Evolutionary conservation across 2,329 filamentous ascomycete genomes (phyloP), one percentile per base, ranked within the genome.

Genomic region (Fusarium sp.): DNA sequence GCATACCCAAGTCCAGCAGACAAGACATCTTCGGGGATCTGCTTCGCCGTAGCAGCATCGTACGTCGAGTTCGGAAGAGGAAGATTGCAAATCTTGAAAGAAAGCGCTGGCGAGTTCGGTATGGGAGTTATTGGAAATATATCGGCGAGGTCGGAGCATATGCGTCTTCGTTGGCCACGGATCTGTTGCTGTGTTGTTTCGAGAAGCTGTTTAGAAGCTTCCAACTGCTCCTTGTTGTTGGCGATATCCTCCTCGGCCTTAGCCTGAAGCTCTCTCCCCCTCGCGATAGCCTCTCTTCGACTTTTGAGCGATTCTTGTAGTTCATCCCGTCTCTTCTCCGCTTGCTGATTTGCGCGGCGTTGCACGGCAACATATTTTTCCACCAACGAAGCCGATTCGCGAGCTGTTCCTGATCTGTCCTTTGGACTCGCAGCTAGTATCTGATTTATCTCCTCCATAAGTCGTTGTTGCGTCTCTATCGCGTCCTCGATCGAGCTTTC

Each of bases 401-500:
- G 78, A 3, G 89, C 89, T 37, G 86, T 82, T 0, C 85, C 85
- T 0, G 87, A 82, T 24, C 83, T 80, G 56, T 88, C 82, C 1
- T 81, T 76, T 0, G 86, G 84, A 5, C 82, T 82, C 0, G 81
- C 76, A 0, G 84, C 80, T 6, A 92, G 80, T 0, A 91, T 82
- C 1, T 85, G 80, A 73, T 93, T 93, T 73, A 98, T 97, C 73
- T 98, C 94, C n/a, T 88, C 84, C 57, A 94, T 91, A 10, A 98
- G 87, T 62, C 88, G 88, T 69, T 93, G 90, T 16, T 93, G 91
- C 0, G 94, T 97, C 2, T 91, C 89, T 11, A 98, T 84, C 2
- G 95, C 95, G 82, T 98, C 96, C 80, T 97, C 94, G 27, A 98
- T 94, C 64, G 95, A 97, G 80, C 93, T 94, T 72, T 98, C 94